Evolutionary conservation across 2,329 filamentous ascomycete species (phyloP), one percentile per base, ranked within the genome.

Genomic region (Raffaelea deltoideospora): DNA sequence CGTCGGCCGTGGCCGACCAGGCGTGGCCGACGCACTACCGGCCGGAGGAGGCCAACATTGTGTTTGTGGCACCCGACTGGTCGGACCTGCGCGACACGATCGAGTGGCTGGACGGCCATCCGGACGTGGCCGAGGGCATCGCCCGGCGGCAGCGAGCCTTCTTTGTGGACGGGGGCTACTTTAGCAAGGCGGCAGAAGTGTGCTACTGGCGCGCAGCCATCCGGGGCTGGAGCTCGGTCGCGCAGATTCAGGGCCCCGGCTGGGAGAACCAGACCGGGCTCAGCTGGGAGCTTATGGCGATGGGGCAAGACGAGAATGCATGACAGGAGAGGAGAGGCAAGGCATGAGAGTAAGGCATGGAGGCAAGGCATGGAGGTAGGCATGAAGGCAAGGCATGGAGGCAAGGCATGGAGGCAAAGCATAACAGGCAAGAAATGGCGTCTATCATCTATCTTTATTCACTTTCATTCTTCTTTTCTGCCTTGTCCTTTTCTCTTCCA

Each of bases 141-240:
- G 63, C 63, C 5, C 35, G 47, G 23, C 50, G 60, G 20, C 63
- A 65, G 48, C 56, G 60, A 26, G 53, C 49, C 15, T 35, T 56
- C 28, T 61, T 58, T 43, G 49, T 52, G 3, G 53, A 47, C 22
- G 48, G 46, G 1, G 62, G 61, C 1, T 60, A 63, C 43, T 44
- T 63, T 17, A 60, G 58, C 36, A 53, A 54, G 5, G 61, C 61
- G 9, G 60, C 62, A 1, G 63, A 66, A 45, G 52, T 47, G 31
- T 67, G 64, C 44, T 67, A 67, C 49, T 67, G 63, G 63, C 53
- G 64, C 22, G 57, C 53, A 1, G 41, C 63, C 35, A 48, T 67
- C n/a, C 52, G 54, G 35, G 60, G 58, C 1, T 67, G 64, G 64
- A 53, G 48, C 41, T 34, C 47, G 19, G 56, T 62, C 6, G 61